Evolutionary conservation across 1,284 basidiomycete species (phyloP), one percentile per base, ranked within the genome.

Genomic region (Cryptococcus sp.): DNA sequence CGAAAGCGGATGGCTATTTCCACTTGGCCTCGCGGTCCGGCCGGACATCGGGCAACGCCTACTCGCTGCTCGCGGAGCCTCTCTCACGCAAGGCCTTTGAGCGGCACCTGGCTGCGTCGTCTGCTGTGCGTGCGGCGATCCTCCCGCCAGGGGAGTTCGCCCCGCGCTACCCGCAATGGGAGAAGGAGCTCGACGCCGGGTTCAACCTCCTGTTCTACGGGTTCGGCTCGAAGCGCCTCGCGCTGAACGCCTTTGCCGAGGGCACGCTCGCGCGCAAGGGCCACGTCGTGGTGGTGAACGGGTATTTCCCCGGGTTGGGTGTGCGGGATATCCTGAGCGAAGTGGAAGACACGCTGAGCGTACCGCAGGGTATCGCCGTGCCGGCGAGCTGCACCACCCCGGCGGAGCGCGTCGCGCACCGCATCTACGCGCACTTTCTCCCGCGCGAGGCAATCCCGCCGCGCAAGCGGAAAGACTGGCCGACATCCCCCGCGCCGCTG

Each of bases 201-300:
- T 95, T 92, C 80, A 91, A 89, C 71, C 77, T 96, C 52, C 73
- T 93, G 11, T 85, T 90, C 69, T 90, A 91, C 66, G 93, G 93
- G 0, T 84, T 85, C 66, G 93, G 93, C 1, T 92, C 89, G 21
- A 97, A 96, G 71, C 81, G 89, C 50, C 75, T 70, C 13, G 64
- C 87, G 5, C 77, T 96, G 23, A 90, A 94, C 71, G 77, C 82
- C 20, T 88, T 95, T 62, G 88, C 87, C 1, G 78, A 74, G 5
- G 68, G 80, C 2, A 66, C 73, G 13, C 85, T 87, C 61, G 74
- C 81, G 5, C 81, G 80, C 58, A 72, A 71, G 0, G 89, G 87
- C 0, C 83, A 90, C 66, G 86, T 89, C 48, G 82, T 91, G 45
- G 81, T 94, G 21, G 82, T 86, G 36, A 91, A 96, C 67, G 91